Conservation (phyloP, 2,329 filamentous ascomycete genomes). For the Fusarium sp. region DNA sequence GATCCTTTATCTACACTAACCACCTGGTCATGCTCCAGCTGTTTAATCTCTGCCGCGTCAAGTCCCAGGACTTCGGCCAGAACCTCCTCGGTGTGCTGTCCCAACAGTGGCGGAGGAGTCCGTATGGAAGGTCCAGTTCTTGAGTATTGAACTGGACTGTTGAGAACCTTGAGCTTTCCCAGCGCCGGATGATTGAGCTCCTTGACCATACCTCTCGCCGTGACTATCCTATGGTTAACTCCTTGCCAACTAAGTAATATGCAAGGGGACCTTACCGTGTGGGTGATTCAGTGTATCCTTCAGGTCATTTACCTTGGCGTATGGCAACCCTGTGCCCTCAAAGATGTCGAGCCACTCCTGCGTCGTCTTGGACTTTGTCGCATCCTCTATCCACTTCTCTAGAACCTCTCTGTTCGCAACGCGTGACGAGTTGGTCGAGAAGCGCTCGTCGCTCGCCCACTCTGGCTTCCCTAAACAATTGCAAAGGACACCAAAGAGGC, state of each 20-base stretch:
- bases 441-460: conserved; percentile 69
- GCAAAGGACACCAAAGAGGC: conserved; percentile 73
- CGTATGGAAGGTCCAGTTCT: conserved; percentile 80
- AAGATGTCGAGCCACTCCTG: conserved; percentile 86
- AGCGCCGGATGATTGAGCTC: conserved; percentile 85
- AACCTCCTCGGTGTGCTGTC: conserved; percentile 85
- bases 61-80: conserved; percentile 50
- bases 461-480: conserved; percentile 66
- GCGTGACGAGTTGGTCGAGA: conserved; percentile 68
- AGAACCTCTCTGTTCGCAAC: conserved; percentile 79
- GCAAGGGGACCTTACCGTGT: conserved; percentile 68
- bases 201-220: conserved; percentile 85
- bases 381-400: conserved; percentile 79
- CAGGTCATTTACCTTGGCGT: conserved; percentile 91
- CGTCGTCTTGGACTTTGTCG: conserved; percentile 81
- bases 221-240: neutral
- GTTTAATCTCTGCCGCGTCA: neutral
- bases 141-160: conserved; percentile 93
- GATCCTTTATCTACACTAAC: neutral
- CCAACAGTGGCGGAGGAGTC: conserved; percentile 82
- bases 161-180: conserved; percentile 87
- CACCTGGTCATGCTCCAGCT: neutral
- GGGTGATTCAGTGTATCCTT: conserved; percentile 83
- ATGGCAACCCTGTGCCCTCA: conserved; percentile 89
- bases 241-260: no score